Evolutionary conservation across 2,329 filamentous ascomycete genomes (phyloP), one percentile per base, ranked within the genome.

Genomic region (Pleoardoris graminearum): DNA sequence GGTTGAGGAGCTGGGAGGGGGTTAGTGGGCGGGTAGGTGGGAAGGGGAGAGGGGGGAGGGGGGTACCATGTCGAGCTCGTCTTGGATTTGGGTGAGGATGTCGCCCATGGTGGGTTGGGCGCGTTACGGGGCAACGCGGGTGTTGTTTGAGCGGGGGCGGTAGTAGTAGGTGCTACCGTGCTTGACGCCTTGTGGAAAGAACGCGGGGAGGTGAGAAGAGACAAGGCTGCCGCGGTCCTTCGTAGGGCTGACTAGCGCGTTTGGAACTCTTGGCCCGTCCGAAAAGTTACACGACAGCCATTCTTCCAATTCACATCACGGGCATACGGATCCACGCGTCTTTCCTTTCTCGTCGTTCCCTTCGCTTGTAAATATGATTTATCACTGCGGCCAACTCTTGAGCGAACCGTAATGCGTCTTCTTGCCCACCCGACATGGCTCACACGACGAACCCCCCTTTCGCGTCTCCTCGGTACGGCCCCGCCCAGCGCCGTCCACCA

Each of bases 61-160:
- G 76, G 90, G 89, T n/a, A n/a, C n/a, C 81, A 91, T 85, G 67
- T 94, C 90, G 55, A 93, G 84, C 73, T 89, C 87, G 77, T 94
- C 89, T 75, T 95, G 90, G 52, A 94, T 80, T 72, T 94, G 90
- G 1, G 90, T 93, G 52, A 95, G 80, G 57, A 87, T 81, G 69
- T 95, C 90, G 23, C 82, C 82, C 85, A 91, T 91, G 51, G 35
- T 68, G 48, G 25, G 5, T 25, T 22, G 35, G 11, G n/a, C 17
- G 30, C 1, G 19, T n/a, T 22, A 2, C 6, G 19, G 21, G 36
- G 12, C 19, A 19, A 22, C 14, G 11, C 12, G 33, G 41, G 16
- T 19, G 38, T 7, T 33, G 16, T n/a, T 27, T 10, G 37, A 30
- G 30, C 21, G 32, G 22, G 7, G 49, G n/a, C 21, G 41, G 39